Conservation (phyloP, 2,329 filamentous ascomycete species). For the Atkinsonella texensis region DNA sequence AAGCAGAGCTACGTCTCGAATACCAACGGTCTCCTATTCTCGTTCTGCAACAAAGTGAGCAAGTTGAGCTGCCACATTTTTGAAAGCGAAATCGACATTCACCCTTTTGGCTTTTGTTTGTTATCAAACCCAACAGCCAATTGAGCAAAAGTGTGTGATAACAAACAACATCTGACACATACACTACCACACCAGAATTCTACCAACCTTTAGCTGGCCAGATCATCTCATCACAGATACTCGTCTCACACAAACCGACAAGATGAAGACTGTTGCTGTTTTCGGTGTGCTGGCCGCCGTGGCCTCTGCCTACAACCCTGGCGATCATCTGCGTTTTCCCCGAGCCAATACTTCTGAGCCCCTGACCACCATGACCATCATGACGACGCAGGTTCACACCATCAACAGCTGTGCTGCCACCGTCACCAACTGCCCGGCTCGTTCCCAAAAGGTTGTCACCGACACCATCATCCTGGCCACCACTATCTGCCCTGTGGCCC, state of each 20-base stretch:
- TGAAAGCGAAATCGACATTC: constrained; percentile 22
- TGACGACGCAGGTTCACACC: constrained; percentile 42
- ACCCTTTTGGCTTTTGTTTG: constrained; percentile 10
- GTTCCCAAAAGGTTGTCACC: constrained; percentile 22
- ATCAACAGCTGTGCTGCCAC: constrained; percentile 46
- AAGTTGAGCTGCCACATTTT: constrained; percentile 19
- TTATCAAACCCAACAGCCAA: not conserved
- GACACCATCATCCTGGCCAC: constrained; percentile 27
- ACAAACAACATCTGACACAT: not conserved
- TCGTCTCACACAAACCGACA: constrained; percentile 16
- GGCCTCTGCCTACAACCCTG: constrained; percentile 27
- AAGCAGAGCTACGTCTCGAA: constrained; percentile 9
- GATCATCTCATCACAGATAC: too few species aligned
- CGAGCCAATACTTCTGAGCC: constrained; percentile 15
- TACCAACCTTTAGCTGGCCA: too few species aligned
- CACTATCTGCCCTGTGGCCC: constrained; percentile 33
- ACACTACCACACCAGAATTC: not conserved
- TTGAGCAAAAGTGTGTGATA: too few species aligned
- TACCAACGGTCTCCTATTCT: constrained; percentile 10
- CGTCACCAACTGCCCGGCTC: constrained; percentile 42
- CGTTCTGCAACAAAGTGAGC: constrained; percentile 15
- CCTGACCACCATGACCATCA: constrained; percentile 34
- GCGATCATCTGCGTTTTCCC: constrained; percentile 20
- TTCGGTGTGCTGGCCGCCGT: constrained; percentile 33
- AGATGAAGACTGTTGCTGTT: constrained; percentile 35